Evolutionary conservation across 2,329 filamentous ascomycete species (phyloP), one percentile per base, ranked within the genome.

Genomic region (Penicillium thymicola): DNA sequence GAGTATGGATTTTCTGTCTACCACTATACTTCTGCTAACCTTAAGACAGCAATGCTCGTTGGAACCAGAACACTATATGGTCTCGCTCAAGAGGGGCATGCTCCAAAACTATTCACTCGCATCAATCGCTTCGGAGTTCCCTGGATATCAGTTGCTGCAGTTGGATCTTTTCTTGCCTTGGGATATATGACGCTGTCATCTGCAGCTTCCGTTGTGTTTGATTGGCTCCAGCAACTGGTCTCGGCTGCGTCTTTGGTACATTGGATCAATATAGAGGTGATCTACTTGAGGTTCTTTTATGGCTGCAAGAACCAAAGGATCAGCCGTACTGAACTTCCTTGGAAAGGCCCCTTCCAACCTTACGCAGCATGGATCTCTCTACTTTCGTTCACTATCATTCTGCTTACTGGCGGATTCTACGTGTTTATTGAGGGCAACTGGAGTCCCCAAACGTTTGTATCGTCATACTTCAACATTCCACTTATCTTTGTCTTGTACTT

Each of bases 361-460:
- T 89, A 85, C 67, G 81, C 81, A 3, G 80, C 85, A 0, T 89
- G 80, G 69, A 27, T 45, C 21, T 71, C 78, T 40, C 75, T 79
- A 9, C 79, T 89, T 1, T 65, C 80, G 21, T 65, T 85, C 40
- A 79, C 88, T 40, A 64, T 70, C 2, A 68, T 89, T 21, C 74
- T 90, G 5, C 84, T 82, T 4, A 85, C 87, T 54, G 88, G 87
- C 58, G 87, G 86, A 1, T 90, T 89, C 71, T 79, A 84, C 28
- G 51, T 54, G 1, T 65, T 65, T 18, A 58, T 63, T 10, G 45
- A 59, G 9, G 52, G 52, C 0, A 38, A 61, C 4, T 64, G 60
- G 62, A 50, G 27, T 36, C 81, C 87, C 16, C 89, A 90, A 67
- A 85, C 85, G 66, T 82, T 83, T 0, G 72, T 78, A 47, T 82